Evolutionary conservation across 1,284 basidiomycete species (phyloP), one percentile per base, ranked within the genome.

Genomic region (Agaricales sp.): DNA sequence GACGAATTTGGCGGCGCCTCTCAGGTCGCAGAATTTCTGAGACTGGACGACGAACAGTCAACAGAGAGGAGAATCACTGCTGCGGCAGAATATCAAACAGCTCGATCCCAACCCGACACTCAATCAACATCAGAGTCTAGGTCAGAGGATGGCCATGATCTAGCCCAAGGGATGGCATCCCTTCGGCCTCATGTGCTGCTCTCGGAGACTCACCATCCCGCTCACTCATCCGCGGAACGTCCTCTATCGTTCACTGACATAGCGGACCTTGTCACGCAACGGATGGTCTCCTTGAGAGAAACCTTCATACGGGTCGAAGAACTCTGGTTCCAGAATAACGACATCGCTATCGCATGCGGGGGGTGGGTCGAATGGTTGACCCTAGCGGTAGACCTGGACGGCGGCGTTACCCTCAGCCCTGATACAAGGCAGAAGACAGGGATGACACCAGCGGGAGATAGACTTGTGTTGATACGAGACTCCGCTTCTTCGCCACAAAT

Each of bases 11-110:
- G 80, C 1, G 84, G 75, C 22, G 90, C 91, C 2, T 80, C 78
- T 13, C 83, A 86, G 49, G 82, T 85, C 1, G 89, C 86, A 18
- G 65, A 72, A 3, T 93, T 93, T 64, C 71, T 63, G 39, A 67
- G 79, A 22, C 56, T 67, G 21, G 73, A 78, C 30, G 62, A 61
- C 8, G 50, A 49, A 12, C 53, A 41, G 6, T 20, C 19, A 6
- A 16, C 8, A 4, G 18, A 41, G 18, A 6, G 18, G 19, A n/a
- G 39, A 41, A 20, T 8, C 18, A 16, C 13, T 4, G 39, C 39
- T 20, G 16, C 19, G 8, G 19, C 13, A 4, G 4, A 4, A 18
- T 41, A 41, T 16, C 39, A 41, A 20, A 35, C 30, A 8, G 8
- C 30, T 35, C 30, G 30, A 35, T 35, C 30, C 8, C n/a, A n/a